Base-by-base conservation (phyloP, 1,284 basidiomycete species). In the Coniferiporia sulphurascens region DNA sequence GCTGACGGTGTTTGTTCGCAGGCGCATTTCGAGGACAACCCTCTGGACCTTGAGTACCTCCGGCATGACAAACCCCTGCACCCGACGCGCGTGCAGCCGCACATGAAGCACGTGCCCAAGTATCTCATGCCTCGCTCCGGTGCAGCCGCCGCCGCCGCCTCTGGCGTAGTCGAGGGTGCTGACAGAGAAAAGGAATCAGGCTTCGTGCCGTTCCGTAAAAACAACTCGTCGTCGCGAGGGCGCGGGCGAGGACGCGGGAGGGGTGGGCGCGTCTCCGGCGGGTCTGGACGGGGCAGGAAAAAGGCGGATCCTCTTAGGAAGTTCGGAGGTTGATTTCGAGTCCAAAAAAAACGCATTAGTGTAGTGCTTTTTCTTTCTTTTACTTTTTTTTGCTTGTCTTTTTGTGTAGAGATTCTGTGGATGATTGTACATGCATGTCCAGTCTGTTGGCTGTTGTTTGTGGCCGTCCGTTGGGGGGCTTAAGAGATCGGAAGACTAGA, bases 21-120 rank as follows among this genome's bases (percentile, higher is more conserved):
- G 92, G 91, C 95, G 1, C 96, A 99, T 73, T 99, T 99, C 63
- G 95, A 98, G 68, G 95, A 98, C 68, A 96, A 99, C 69, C 97
- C 97, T 0, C 79, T 93, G 7, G 96, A 98, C 70, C 78, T 98
- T 17, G 93, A 94, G 56, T 98, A 89, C 70, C 78, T 99, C 35
- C 85, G 93, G 5, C 97, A 99, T 73, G 97, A 99, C 73, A 94
- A 95, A 66, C 89, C 95, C 1, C 76, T 98, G 10, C 92, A 96
- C 68, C 91, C 93, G 0, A 88, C 89, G 19, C 80, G 94, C 44
- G 80, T 95, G 9, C 93, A 95, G 69, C 76, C 90, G 1, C 96
- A 99, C 69, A 89, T 99, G 83, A 98, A 97, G 72, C 92, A 98
- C 72, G 86, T 99, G 3, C 97, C 97, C 0, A 87, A 87, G 58